Conservation (phyloP, 176 grass and related monocot species). For the Zea mays region DNA sequence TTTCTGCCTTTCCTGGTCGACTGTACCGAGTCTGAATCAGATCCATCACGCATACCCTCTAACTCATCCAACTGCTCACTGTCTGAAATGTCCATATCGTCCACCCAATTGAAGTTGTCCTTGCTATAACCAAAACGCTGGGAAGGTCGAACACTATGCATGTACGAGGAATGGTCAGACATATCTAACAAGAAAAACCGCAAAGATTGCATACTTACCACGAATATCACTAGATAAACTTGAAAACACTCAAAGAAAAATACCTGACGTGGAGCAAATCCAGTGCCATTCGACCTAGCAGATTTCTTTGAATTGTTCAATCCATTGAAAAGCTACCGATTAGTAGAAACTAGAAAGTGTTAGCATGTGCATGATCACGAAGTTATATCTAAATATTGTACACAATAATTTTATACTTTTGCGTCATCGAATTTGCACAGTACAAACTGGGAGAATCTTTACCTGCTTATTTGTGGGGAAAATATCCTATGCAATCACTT, state of each 20-base stretch:
- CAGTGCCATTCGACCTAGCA: conserved; percentile 29
- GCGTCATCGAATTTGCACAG: conserved; percentile 23
- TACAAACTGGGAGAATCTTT: conserved; percentile 30
- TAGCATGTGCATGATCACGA: neutral
- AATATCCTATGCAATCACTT: no score
- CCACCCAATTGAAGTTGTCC: conserved; percentile 38
- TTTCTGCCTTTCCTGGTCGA: conserved; percentile 45
- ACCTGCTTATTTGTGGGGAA: conserved; percentile 65
- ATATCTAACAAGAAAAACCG: conserved; percentile 12
- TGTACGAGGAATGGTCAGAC: conserved; percentile 27
- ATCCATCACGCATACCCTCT: conserved; percentile 43
- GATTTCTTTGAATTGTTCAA: conserved; percentile 50
- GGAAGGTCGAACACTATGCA: conserved; percentile 43
- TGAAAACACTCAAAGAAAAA: conserved; percentile 5
- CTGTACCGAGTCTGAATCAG: conserved; percentile 61
- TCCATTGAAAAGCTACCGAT: conserved; percentile 57
- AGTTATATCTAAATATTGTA: conserved; percentile 5
- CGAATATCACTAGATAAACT: conserved; percentile 13
- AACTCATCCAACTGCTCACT: conserved; percentile 53
- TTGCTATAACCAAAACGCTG: conserved; percentile 25
- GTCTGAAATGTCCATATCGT: conserved; percentile 98
- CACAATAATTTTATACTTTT: neutral
- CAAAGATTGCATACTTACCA: neutral
- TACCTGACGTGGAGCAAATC: conserved; percentile 44
- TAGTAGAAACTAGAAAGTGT: conserved; percentile 36